Percentiles rank a stretch among this genome's conserved stretches.
Conservation (phyloP, 192 early-diverging fungal species). For the Pecoramyces ruminantium region DNA sequence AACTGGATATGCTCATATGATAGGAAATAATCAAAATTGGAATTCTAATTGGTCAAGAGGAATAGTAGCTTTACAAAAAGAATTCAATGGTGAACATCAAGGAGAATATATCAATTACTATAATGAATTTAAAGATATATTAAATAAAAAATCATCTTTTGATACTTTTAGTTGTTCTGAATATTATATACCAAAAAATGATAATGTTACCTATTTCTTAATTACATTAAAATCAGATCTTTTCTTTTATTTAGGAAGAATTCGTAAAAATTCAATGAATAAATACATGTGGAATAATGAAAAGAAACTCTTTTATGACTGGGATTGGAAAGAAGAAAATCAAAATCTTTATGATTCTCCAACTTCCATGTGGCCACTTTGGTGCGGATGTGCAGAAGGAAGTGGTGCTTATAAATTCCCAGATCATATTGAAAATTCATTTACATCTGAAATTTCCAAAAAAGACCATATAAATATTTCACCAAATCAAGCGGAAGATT, state of each 20-base stretch:
- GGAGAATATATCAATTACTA: not conserved
- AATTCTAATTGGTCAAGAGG: not conserved
- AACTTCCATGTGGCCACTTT: slow-evolving; percentile 80
- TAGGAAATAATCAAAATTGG: not conserved
- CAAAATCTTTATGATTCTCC: slow-evolving; percentile 71
- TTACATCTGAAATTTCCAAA: not conserved
- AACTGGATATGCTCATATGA: not conserved
- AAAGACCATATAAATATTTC: slow-evolving; percentile 2
- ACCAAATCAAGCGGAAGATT: slow-evolving; percentile 49
- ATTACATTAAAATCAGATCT: slow-evolving; percentile 17
- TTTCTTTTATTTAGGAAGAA: slow-evolving; percentile 29
- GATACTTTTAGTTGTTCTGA: not conserved
- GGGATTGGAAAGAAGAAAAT: slow-evolving; percentile 49
- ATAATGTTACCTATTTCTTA: slow-evolving; percentile 10
- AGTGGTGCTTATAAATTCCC: not conserved
- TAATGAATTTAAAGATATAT: not conserved
- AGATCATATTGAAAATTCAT: not conserved
- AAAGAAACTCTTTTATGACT: slow-evolving; percentile 73
- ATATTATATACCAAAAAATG: not conserved
- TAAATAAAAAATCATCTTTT: not conserved
- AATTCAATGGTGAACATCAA: not conserved
- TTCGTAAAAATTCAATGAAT: slow-evolving; percentile 48
- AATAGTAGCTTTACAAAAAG: not conserved
- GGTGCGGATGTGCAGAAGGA: slow-evolving; percentile 55
- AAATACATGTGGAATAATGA: slow-evolving; percentile 71